Base-by-base conservation (phyloP, 306 rosid species). In the Vigna hirtella region DNA sequence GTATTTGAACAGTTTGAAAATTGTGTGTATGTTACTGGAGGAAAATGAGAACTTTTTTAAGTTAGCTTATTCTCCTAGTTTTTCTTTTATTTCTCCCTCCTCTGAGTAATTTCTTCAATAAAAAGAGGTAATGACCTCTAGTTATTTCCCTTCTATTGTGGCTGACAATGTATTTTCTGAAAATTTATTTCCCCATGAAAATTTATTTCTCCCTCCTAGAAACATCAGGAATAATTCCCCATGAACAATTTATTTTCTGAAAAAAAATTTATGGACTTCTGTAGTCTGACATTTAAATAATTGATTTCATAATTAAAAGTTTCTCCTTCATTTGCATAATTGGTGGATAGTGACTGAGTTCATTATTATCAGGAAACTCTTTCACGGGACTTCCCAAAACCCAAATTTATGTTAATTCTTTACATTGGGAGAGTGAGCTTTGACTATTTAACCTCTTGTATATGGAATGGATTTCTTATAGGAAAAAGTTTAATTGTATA, bases 291-390 rank as follows among this genome's bases (percentile, higher is more conserved):
- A 24, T 64, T 17, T 40, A 22, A 55, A 55, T 83, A 52, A n/a
- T 17, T 40, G 50, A 40, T 47, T 53, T 59, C 5, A 3, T 24
- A 26, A 26, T 16, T 9, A 20, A 58, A 16, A 2, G 50, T 45
- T 36, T 62, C 55, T 68, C 12, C 38, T 70, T 34, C 69, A 59
- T 76, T 9, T 30, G 28, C 66, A 47, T 66, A 74, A 47, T 7
- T 49, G 67, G 26, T 63, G 70, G 17, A 76, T 71, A 70, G 50
- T 73, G 51, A 16, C 42, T 55, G 15, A 49, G 74, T n/a, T 63
- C 12, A 28, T 65, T 71, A 81, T 3, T 57, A 24, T 49, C 18
- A 36, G 61, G 26, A 47, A 42, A 40, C 69, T 74, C 32, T 42
- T 77, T 77, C 56, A 47, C 64, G 71, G 45, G 38, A 22, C 56